Evolutionary conservation across 2,329 filamentous ascomycete species (phyloP), one percentile per base, ranked within the genome.

Genomic region (Samsoniella hepiali): DNA sequence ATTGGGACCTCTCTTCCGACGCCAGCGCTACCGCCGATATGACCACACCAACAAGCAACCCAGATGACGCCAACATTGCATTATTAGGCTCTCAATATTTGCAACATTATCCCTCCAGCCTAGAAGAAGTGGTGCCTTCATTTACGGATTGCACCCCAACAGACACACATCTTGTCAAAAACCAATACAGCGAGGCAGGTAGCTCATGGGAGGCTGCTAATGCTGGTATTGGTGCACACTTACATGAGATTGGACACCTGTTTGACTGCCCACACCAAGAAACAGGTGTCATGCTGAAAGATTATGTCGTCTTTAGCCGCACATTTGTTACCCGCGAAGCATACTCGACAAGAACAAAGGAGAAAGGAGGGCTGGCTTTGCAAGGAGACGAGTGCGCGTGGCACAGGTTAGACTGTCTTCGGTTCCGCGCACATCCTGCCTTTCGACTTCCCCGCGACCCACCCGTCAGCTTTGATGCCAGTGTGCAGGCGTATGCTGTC

Each of bases 131-230:
- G 1, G 90, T 92, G 5, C 88, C 92, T 27, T 90, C 93, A 6
- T 96, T 98, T 70, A 89, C 86, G 17, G 93, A 98, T 75, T 97
- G 93, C 75, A 97, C 93, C 3, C 87, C 89, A 38, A 97, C 93
- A 0, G 91, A 98, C 72, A 91, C 88, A 10, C 84, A 86, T 45
- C 84, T 85, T 69, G 87, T 97, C 44, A 90, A 90, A 17, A 97
- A 97, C 70, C 91, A 96, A 73, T 91, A 88, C 74, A 90, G 90
- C 69, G 91, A 97, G 68, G 89, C 88, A 7, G 93, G 93, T 31
- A 96, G 91, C 72, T 95, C 88, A 54, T 98, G 94, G 94, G 94
- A 98, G 74, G 88, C 93, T n/a, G 93, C 91, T 32, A 96, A 94
- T 69, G 90, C 97, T 65, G 93, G 93, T 36, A 96, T 98, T 67